Conservation (phyloP, 2,329 filamentous ascomycete species). For the Aspergillus ochraceus region DNA sequence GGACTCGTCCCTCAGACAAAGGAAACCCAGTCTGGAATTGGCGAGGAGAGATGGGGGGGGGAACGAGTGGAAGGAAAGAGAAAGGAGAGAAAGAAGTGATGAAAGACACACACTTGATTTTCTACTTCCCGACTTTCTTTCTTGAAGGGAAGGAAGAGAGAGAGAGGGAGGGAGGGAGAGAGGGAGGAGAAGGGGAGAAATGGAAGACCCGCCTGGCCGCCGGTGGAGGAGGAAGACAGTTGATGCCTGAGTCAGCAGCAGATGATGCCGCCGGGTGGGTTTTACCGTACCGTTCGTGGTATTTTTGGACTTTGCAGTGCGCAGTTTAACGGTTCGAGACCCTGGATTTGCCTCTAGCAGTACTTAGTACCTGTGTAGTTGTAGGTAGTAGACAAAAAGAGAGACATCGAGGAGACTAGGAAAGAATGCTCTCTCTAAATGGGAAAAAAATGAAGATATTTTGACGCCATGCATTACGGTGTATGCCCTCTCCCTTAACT, state of each 20-base stretch:
- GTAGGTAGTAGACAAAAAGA: no score
- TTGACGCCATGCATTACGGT: no score
- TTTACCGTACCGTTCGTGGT: no score
- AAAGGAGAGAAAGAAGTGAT: conserved; percentile 1
- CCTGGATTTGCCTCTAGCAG: no score
- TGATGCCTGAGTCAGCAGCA: neutral
- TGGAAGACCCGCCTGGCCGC: neutral
- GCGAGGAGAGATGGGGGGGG: conserved; percentile 1
- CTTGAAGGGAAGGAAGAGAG: neutral
- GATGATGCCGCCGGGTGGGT: no score
- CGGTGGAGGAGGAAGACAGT: neutral
- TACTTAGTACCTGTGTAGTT: no score
- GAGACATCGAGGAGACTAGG: no score
- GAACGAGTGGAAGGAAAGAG: conserved; percentile 11
- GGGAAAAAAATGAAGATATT: no score
- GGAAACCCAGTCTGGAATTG: neutral
- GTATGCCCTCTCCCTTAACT: no score
- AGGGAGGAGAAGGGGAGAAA: conserved; percentile 8
- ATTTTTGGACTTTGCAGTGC: no score
- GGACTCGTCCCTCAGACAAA: conserved; percentile 8
- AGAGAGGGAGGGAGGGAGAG: conserved; percentile 1
- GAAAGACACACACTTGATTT: neutral
- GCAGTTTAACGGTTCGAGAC: no score
- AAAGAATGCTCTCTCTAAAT: neutral
- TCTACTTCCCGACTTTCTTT: neutral